Percentiles rank a stretch among this genome's conserved stretches.
These are phyloP conservation scores for sunflower (Helianthus annuus) DNA, from an alignment of 129 eudicot species.

Conservation along the genomic window HanXRQr2.0-SUNRISE NC_035448.2:178636353-178636852, in stretches of 20 bases:
- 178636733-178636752: constrained; percentile 20
- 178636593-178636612: constrained; percentile 6
- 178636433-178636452: no score
- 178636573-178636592: background rate
- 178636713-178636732: constrained; percentile 20
- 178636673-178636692: background rate
- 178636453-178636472: no score
- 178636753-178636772: background rate
- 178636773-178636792: no score
- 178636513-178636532: no score
- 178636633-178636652: constrained; percentile 20
- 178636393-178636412: no score
- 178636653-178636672: constrained; percentile 23
- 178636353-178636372: no score
- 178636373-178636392: no score
- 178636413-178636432: no score
- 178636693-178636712: background rate
- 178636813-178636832: background rate
- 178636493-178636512: no score
- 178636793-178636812: background rate
- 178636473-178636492: no score
- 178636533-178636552: background rate
- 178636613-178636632: constrained; percentile 31
- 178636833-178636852: background rate
- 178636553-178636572: background rate